Evolutionary conservation across 345 rosid genomes (phyloP), one percentile per base, ranked within the genome.

Genomic region (Rhizophora apiculata): DNA sequence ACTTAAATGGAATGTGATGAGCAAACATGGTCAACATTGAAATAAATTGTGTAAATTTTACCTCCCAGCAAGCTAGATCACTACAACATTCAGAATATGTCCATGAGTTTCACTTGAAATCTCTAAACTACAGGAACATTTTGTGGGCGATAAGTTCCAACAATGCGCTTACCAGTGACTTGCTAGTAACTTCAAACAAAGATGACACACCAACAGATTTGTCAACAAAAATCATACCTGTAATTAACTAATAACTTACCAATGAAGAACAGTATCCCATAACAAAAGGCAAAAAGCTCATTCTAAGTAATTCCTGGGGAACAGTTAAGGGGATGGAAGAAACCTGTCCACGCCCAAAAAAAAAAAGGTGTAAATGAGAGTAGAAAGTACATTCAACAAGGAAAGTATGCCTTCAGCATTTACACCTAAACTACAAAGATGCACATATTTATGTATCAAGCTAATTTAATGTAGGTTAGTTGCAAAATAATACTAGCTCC

Each of bases 51-150:
- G 56, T 37, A 34, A 65, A 30, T 29, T 67, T 79, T 87, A 91
- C 98, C 91, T 91, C 98, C 98, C 97, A 91, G 30, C 95, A 95
- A 57, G 91, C 95, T 78, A 94, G 85, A 68, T 83, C 93, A 78
- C 72, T 67, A 81, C 60, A 68, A 76, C 49, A 85, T 82, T 94
- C 82, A 91, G 26, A 76, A 94, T 72, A 71, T 73, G 86, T 58
- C 98, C 98, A 67, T 84, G 93, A 72, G 95, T 88, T 74, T 77
- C 76, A 67, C 82, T 73, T 60, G 98, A 97, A 77, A 94, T 87
- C 88, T 85, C 76, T 94, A 97, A 69, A 89, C 73, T 57, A 96
- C 96, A 73, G 90, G 95, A 82, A 91, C 82, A 69, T 68, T 78
- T 74, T 89, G 78, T 24, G 86, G 88, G 19, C 52, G 63, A 56